A percentile compares a stretch with the other conserved stretches of the same genome.
Evolutionary conservation across 2,329 filamentous ascomycete genomes (phyloP).

Genomic region (Talaromyces sp.): DNA sequence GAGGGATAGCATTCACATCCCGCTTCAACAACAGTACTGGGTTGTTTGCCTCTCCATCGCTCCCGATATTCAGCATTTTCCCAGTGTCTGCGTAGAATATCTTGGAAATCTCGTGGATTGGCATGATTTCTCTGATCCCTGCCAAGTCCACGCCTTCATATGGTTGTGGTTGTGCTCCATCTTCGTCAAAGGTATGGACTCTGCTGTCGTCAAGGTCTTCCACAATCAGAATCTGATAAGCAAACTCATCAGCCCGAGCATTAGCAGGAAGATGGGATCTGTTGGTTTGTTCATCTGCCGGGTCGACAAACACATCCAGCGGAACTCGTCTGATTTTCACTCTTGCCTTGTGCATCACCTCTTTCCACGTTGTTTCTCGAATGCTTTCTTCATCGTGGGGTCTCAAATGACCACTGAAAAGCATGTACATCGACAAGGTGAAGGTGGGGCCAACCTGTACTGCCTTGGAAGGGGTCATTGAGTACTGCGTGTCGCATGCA

Average conservation of each 20-base stretch:
- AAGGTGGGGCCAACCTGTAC: conserved; percentile 87
- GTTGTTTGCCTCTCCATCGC: conserved; percentile 62
- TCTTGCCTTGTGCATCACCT: conserved; percentile 88
- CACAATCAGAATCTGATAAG: conserved; percentile 74
- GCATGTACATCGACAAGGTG: conserved; percentile 85
- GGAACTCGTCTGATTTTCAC: conserved; percentile 73
- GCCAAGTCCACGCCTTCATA: conserved; percentile 59
- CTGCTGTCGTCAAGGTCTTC: conserved; percentile 74
- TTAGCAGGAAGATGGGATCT: conserved; percentile 31
- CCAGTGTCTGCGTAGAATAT: conserved; percentile 92
- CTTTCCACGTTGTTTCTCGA: conserved; percentile 79
- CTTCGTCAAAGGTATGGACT: conserved; percentile 62
- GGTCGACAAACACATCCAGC: conserved; percentile 43
- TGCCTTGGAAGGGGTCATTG: conserved; percentile 55
- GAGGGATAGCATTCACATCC: conserved; percentile 59
- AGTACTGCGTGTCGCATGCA: conserved; percentile 79
- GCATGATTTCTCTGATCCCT: conserved; percentile 62
- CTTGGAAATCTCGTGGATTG: conserved; percentile 73
- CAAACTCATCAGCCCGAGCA: conserved; percentile 57
- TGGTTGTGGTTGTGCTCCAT: conserved; percentile 49
- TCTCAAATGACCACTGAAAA: conserved; percentile 74
- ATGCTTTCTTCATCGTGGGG: conserved; percentile 53
- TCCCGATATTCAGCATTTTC: conserved; percentile 78
- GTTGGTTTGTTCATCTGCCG: conserved; percentile 11
- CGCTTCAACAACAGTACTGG: conserved; percentile 71